These are phyloP conservation scores for Globisporangium megalacanthum DNA, from an alignment of 352 stramenopile genomes.

Conservation along the genomic window DNA sequence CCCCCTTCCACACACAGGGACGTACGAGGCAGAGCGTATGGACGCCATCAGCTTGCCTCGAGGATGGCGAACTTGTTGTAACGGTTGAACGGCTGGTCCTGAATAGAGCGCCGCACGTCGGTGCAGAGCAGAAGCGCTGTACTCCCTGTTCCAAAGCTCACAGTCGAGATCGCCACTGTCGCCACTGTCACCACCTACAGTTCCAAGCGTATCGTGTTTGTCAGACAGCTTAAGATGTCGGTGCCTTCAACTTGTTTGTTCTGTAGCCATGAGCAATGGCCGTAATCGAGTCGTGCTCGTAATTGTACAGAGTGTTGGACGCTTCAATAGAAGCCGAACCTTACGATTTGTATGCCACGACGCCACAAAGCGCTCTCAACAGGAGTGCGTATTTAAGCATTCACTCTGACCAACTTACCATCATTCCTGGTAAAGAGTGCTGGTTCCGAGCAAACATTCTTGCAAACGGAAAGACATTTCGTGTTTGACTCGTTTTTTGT, in stretches of 20 bases:
- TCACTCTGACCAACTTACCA: too few relatives aligned
- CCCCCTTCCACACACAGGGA: too few relatives aligned
- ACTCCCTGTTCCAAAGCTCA: neutral
- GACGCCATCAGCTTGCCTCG: neutral
- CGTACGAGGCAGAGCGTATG: conserved; percentile 7
- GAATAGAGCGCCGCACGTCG: neutral
- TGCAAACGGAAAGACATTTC: too few relatives aligned
- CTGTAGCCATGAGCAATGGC: neutral
- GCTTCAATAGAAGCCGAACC: neutral
- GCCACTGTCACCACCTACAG: neutral
- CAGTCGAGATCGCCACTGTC: neutral
- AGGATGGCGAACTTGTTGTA: neutral
- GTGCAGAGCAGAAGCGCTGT: neutral
- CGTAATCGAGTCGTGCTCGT: too few relatives aligned
- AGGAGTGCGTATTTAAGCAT: too few relatives aligned
- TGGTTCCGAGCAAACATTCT: too few relatives aligned
- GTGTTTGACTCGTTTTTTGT: too few relatives aligned
- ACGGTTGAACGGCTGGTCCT: neutral
- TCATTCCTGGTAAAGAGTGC: too few relatives aligned
- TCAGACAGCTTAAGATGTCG: too few relatives aligned
- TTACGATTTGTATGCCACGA: neutral
- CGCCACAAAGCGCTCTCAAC: neutral
- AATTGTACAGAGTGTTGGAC: too few relatives aligned
- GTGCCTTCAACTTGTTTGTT: neutral
- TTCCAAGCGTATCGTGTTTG: too few relatives aligned